These are phyloP conservation scores for Hypoxylon sp. DNA, from an alignment of 2,329 filamentous ascomycete genomes.

Conservation along the genomic window DNA sequence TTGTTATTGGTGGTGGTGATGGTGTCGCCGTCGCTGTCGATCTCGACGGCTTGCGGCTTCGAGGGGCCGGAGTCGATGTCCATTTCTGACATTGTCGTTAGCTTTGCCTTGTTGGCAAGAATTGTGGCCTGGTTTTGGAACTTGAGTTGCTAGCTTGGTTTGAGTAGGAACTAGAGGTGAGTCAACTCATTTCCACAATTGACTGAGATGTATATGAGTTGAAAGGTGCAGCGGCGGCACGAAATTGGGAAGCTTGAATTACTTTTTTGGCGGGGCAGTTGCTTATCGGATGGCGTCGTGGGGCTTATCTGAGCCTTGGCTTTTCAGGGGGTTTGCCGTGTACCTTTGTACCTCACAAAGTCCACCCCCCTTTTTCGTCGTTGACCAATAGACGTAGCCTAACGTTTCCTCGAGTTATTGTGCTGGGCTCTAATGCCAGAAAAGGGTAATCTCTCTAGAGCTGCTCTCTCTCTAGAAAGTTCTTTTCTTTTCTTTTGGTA, in stretches of 20 bases:
- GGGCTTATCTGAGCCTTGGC: constrained; percentile 26
- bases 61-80: constrained; percentile 35
- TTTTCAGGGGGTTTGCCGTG: neutral
- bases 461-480: too few species aligned
- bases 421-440: too few species aligned
- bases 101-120: neutral
- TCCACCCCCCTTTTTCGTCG: neutral
- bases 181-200: constrained; percentile 25
- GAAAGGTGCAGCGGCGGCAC: neutral
- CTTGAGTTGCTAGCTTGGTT: neutral
- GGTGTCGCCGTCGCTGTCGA: constrained; percentile 12
- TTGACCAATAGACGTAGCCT: neutral
- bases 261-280: constrained; percentile 40
- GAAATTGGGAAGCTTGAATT: constrained; percentile 12
- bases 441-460: too few species aligned
- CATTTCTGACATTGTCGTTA: constrained; percentile 28
- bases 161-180: neutral
- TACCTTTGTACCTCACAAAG: constrained; percentile 11
- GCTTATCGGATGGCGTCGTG: constrained; percentile 27
- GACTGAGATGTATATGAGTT: neutral
- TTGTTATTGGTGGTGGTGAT: neutral
- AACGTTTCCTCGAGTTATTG: too few species aligned
- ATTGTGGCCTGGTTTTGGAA: neutral
- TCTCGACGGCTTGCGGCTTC: constrained; percentile 14
- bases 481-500: too few species aligned